Percentiles rank a stretch among this genome's conserved stretches.
These are phyloP conservation scores for Fusarium domesticum DNA, from an alignment of 2,329 filamentous ascomycete genomes.

Conservation along the genomic window DNA sequence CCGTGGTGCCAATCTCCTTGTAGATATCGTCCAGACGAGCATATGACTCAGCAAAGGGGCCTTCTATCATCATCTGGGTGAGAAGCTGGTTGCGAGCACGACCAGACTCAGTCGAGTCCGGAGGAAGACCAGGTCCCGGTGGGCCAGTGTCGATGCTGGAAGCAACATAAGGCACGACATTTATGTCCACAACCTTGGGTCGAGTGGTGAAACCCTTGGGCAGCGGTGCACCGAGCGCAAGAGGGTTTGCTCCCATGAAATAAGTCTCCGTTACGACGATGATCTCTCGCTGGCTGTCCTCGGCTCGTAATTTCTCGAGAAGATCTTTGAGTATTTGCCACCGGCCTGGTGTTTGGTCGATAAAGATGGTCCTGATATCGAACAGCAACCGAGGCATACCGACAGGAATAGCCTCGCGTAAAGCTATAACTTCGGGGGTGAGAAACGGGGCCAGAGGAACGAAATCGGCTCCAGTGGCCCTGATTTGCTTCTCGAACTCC, in stretches of 20 bases:
- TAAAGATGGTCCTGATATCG: conserved; percentile 27
- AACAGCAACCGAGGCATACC: conserved; percentile 31
- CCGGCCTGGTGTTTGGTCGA: conserved; percentile 30
- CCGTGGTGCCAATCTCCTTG: conserved; percentile 30
- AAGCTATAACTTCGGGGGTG: conserved; percentile 18
- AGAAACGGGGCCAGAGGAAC: conserved; percentile 17
- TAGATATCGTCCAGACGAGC: conserved; percentile 27
- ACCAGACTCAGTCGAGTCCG: conserved; percentile 37
- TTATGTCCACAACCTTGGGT: conserved; percentile 40
- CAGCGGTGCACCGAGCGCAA: conserved; percentile 37
- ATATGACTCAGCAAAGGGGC: conserved; percentile 23
- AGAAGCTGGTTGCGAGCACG: conserved; percentile 33
- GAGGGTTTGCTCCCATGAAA: conserved; percentile 38
- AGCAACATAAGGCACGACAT: conserved; percentile 36
- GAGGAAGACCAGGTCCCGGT: conserved; percentile 38
- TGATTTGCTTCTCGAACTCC: conserved; percentile 35
- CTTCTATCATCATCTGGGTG: conserved; percentile 21
- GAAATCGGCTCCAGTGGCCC: conserved; percentile 38
- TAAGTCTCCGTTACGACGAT: conserved; percentile 43
- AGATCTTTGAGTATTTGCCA: conserved; percentile 34
- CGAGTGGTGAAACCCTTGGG: conserved; percentile 36
- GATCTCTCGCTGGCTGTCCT: conserved; percentile 37
- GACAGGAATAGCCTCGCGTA: conserved; percentile 14
- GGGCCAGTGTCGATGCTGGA: conserved; percentile 40
- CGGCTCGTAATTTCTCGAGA: conserved; percentile 34